These are phyloP conservation scores for Acanthochlamys bracteata DNA, from an alignment of 106 monocot genomes.

Conservation along the genomic window DNA sequence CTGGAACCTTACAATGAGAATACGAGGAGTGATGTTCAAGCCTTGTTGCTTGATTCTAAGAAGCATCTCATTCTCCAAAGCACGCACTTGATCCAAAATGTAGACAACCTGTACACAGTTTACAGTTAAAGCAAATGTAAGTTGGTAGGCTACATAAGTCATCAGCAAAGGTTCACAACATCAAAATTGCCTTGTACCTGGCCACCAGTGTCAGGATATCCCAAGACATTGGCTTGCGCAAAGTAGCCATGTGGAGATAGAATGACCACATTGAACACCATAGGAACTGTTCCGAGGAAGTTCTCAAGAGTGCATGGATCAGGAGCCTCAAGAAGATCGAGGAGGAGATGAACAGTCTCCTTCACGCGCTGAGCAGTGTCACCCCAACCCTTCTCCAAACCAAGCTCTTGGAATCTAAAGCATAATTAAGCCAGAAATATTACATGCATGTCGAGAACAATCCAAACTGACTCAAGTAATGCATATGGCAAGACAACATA, in stretches of 20 bases:
- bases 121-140: neutral
- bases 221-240: slow-evolving; percentile 80
- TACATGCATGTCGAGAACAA: too few relatives aligned
- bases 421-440: neutral
- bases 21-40: slow-evolving; percentile 62
- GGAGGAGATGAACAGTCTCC: slow-evolving; percentile 50
- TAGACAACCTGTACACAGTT: slow-evolving; percentile 50
- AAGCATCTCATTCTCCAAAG: slow-evolving; percentile 76
- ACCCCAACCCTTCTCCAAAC: slow-evolving; percentile 84
- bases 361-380: slow-evolving; percentile 37
- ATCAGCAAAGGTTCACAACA: neutral
- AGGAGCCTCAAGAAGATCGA: slow-evolving; percentile 82
- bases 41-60: slow-evolving; percentile 84
- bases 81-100: slow-evolving; percentile 81
- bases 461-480: too few relatives aligned
- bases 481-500: slow-evolving; percentile 5
- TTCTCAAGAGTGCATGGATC: slow-evolving; percentile 72
- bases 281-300: slow-evolving; percentile 59
- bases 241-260: slow-evolving; percentile 89
- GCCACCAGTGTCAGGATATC: slow-evolving; percentile 86
- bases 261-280: slow-evolving; percentile 87
- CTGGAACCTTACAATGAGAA: slow-evolving; percentile 51
- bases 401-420: slow-evolving; percentile 47
- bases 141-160: neutral
- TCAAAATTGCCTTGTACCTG: slow-evolving; percentile 30